Evolutionary conservation across 495 filamentous ascomycete species (phyloP).

Genomic region (Penicillium pancosmium): DNA sequence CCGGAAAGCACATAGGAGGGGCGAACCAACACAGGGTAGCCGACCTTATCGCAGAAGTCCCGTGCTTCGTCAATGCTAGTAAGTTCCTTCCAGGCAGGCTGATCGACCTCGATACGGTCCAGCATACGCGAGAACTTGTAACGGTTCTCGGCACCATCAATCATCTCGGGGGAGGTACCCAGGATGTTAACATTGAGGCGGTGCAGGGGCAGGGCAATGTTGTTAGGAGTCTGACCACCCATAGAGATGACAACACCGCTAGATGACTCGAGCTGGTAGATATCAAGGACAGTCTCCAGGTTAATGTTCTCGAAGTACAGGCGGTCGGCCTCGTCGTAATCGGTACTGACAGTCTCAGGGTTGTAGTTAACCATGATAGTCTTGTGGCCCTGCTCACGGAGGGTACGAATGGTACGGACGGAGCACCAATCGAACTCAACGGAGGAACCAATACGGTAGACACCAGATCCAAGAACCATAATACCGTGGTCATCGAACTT

Average conservation of each 20-base stretch:
- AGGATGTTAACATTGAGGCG: constrained; percentile 89
- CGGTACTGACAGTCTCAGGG: constrained; percentile 91
- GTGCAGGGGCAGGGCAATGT: constrained; percentile 89
- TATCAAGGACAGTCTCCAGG: constrained; percentile 90
- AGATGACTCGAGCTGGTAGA: constrained; percentile 87
- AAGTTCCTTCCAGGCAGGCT: constrained; percentile 96
- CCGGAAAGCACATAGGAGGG: constrained; percentile 98
- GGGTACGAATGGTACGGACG: constrained; percentile 91
- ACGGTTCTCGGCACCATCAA: constrained; percentile 94
- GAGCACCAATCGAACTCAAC: constrained; percentile 99
- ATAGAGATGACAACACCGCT: constrained; percentile 95
- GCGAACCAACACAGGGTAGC: constrained; percentile 91
- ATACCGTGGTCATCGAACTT: constrained; percentile 83
- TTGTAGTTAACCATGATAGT: constrained; percentile 99
- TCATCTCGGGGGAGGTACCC: constrained; percentile 98
- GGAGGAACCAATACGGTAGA: constrained; percentile 96
- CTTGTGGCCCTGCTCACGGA: constrained; percentile 85
- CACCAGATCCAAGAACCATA: constrained; percentile 96
- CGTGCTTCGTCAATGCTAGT: constrained; percentile 87
- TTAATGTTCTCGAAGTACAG: constrained; percentile 98
- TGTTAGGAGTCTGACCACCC: constrained; percentile 98
- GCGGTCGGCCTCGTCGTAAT: constrained; percentile 94
- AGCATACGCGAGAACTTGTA: constrained; percentile 99
- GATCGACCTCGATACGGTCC: constrained; percentile 91
- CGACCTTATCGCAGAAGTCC: constrained; percentile 82